Evolutionary conservation across 176 grass and related monocot species (phyloP).

Genomic region (Bonia amplexicaulis): DNA sequence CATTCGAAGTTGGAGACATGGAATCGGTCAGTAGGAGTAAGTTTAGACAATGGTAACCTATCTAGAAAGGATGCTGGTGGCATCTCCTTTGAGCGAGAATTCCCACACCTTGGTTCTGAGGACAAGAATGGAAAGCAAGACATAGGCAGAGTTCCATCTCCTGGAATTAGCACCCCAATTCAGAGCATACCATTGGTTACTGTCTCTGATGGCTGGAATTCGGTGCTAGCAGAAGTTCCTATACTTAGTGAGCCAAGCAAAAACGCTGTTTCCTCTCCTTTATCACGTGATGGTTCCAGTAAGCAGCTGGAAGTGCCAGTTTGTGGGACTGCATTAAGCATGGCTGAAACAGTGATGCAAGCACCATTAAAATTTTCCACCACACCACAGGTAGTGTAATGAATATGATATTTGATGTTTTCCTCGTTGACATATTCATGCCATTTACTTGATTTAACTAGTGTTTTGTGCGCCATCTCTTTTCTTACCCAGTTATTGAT

Average conservation of each 20-base stretch:
- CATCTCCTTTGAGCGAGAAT: slow-evolving; percentile 58
- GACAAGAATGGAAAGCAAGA: slow-evolving; percentile 55
- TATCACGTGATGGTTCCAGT: slow-evolving; percentile 15
- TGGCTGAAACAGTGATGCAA: slow-evolving; percentile 75
- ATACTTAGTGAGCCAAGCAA: slow-evolving; percentile 30
- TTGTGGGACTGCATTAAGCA: slow-evolving; percentile 43
- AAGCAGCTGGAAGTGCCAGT: slow-evolving; percentile 22
- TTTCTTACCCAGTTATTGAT: slow-evolving; percentile 43
- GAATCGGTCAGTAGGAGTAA: slow-evolving; percentile 31
- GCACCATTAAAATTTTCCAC: slow-evolving; percentile 44
- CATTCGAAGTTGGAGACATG: slow-evolving; percentile 30
- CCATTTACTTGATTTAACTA: slow-evolving; percentile 4
- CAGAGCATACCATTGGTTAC: slow-evolving; percentile 47
- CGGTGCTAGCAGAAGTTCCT: slow-evolving; percentile 68
- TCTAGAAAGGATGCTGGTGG: slow-evolving; percentile 37
- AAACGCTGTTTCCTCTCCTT: slow-evolving; percentile 23
- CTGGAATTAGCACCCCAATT: slow-evolving; percentile 59
- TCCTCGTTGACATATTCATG: background rate
- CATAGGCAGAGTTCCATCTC: slow-evolving; percentile 42
- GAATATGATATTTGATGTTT: background rate
- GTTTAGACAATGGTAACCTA: slow-evolving; percentile 34
- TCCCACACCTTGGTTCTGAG: slow-evolving; percentile 62
- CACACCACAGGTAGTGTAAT: slow-evolving; percentile 47
- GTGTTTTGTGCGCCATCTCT: background rate
- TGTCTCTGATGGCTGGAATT: slow-evolving; percentile 40